A percentile compares a stretch with the other conserved stretches of the same genome.
phyloP scores from a whole-genome alignment of 1,284 basidiomycete species.

The Microbotryum silenes-acaulis region DNA sequence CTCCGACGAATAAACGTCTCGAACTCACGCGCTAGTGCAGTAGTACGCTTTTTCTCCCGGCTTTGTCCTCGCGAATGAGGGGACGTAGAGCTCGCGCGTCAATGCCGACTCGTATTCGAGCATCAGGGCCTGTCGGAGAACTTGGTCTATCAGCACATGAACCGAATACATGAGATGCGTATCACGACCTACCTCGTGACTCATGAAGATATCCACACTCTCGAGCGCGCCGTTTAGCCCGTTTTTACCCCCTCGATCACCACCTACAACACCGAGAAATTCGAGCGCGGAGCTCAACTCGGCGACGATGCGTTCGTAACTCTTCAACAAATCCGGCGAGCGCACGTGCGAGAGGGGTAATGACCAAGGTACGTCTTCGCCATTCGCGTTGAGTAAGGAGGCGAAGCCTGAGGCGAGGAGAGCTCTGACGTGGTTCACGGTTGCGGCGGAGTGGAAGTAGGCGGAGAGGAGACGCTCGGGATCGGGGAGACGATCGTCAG shows the following conservation, averaged over 20 bases:
- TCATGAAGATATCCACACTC: slow-evolving; percentile 90
- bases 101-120: slow-evolving; percentile 88
- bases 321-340: slow-evolving; percentile 61
- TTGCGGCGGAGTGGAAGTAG: slow-evolving; percentile 91
- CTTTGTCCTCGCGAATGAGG: slow-evolving; percentile 11
- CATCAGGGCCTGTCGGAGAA: slow-evolving; percentile 61
- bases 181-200: slow-evolving; percentile 48
- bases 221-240: slow-evolving; percentile 66
- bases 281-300: slow-evolving; percentile 83
- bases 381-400: slow-evolving; percentile 42
- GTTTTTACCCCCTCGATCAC: slow-evolving; percentile 50
- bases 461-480: slow-evolving; percentile 77
- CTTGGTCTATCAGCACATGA: too few relatives aligned
- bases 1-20: neutral
- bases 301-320: slow-evolving; percentile 78
- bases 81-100: slow-evolving; percentile 50
- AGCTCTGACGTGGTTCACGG: slow-evolving; percentile 84
- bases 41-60: slow-evolving; percentile 19
- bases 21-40: slow-evolving; percentile 23
- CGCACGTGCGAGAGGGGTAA: slow-evolving; percentile 92
- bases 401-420: slow-evolving; percentile 87
- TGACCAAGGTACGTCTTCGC: slow-evolving; percentile 74
- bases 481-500: slow-evolving; percentile 70
- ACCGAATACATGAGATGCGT: neutral
- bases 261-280: slow-evolving; percentile 82